Evolutionary conservation across 805 yeast species (phyloP), one percentile per base, ranked within the genome.

Genomic region (Candida germanica): DNA sequence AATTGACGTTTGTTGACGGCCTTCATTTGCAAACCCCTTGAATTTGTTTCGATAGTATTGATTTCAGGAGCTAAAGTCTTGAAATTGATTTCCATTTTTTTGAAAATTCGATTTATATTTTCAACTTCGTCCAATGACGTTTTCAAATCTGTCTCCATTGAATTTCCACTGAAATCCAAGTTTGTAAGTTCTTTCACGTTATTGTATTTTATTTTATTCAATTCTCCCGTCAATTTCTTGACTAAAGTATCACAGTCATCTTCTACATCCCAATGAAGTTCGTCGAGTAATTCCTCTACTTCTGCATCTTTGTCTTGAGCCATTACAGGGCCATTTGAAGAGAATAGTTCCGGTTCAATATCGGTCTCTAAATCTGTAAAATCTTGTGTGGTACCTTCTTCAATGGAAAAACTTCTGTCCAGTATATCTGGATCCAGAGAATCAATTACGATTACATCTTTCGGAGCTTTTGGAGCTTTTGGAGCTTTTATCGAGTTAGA

Each of bases 21-120:
- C 47, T 80, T 81, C 5, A 89, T 82, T 58, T 89, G 96, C 12
- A 87, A 59, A 32, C 95, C 95, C 48, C 83, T 78, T 2, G 89
- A 80, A 52, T 82, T 84, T 23, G 69, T 67, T 51, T 87, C 95
- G 27, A 88, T 79, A 34, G 71, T 75, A 30, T 75, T 73, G 33
- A 89, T 77, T 42, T 84, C 91, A 3, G 77, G 77, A 10, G 80
- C 73, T 24, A 87, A 43, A 26, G 54, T 45, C 33, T 58, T 60
- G 41, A 68, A 61, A 37, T 59, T 63, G 21, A 63, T 47, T 39
- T 66, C 71, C 67, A 64, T 61, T 31, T 51, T 58, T 40, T 61
- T 64, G 53, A 68, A 68, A 14, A 67, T 55, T 21, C 53, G 59
- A 18, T 45, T 47, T 24, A 68, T 47, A 38, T 66, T 61, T 9